Conservation (phyloP, 164 flowering plant species). For the Nelumbo lutea region DNA sequence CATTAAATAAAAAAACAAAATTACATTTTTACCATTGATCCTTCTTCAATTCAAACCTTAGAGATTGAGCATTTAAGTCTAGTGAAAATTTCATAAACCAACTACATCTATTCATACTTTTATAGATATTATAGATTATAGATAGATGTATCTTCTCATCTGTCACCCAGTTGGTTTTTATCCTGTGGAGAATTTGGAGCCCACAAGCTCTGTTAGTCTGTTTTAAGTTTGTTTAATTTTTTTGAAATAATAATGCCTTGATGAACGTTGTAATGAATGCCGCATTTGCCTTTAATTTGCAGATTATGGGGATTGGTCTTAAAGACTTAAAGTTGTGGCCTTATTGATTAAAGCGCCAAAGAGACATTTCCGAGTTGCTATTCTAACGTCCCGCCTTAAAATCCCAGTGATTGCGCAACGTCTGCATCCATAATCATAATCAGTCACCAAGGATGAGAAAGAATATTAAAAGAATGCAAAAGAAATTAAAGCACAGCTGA, state of each 20-base stretch:
- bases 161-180: neutral
- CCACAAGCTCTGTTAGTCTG: neutral
- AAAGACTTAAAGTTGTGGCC: constrained; percentile 2
- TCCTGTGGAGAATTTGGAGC: neutral
- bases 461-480: neutral
- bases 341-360: neutral
- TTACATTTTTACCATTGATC: too few species aligned
- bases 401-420: neutral
- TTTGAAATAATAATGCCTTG: too few species aligned
- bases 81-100: too few species aligned
- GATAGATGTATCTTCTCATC: too few species aligned
- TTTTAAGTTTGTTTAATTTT: too few species aligned
- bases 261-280: too few species aligned
- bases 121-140: too few species aligned
- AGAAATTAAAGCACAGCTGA: neutral
- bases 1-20: too few species aligned
- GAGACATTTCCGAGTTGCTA: neutral
- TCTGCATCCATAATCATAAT: neutral
- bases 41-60: too few species aligned
- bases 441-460: neutral
- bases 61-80: too few species aligned
- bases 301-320: neutral
- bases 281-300: neutral
- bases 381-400: neutral
- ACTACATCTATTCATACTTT: too few species aligned